These are phyloP conservation scores for Lichtheimia hyalospora DNA, from an alignment of 371 early-diverging fungal genomes.

Conservation along the genomic window DNA sequence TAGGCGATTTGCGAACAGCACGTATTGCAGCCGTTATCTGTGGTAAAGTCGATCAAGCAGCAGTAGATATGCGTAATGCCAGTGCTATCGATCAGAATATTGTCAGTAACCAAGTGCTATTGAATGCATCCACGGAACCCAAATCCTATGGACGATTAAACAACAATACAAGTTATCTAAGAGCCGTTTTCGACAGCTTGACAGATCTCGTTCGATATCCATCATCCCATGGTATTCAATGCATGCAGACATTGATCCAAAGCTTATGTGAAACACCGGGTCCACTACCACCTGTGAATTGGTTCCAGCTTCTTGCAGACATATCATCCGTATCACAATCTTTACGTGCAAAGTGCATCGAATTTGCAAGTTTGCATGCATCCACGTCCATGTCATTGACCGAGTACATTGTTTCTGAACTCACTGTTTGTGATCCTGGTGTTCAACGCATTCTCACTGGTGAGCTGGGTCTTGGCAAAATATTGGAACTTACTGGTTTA, in stretches of 20 bases:
- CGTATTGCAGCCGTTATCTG: constrained; percentile 40
- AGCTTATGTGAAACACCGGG: constrained; percentile 38
- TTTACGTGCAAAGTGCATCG: constrained; percentile 26
- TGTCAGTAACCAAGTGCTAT: constrained; percentile 3
- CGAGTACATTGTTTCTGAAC: constrained; percentile 51
- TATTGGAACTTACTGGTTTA: constrained; percentile 50
- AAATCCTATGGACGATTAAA: constrained; percentile 48
- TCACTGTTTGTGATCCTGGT: constrained; percentile 7
- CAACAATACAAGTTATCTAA: constrained; percentile 52
- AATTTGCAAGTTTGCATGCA: constrained; percentile 54
- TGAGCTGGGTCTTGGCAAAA: constrained; percentile 45
- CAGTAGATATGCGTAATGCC: constrained; percentile 8
- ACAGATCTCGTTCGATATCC: constrained; percentile 1
- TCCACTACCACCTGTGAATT: constrained; percentile 61
- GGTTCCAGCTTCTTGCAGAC: constrained; percentile 47
- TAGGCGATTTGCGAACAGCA: constrained; percentile 37
- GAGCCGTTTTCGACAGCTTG: constrained; percentile 47
- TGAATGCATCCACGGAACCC: constrained; percentile 42
- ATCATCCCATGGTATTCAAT: neutral
- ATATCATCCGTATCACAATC: constrained; percentile 26
- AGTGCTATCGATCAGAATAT: constrained; percentile 3
- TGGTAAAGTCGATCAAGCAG: constrained; percentile 28
- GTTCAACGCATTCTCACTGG: constrained; percentile 20
- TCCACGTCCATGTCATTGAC: constrained; percentile 52
- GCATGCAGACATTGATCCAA: constrained; percentile 16